Conservation (phyloP, 257 asterid species). For the Leonotis leonurus region DNA sequence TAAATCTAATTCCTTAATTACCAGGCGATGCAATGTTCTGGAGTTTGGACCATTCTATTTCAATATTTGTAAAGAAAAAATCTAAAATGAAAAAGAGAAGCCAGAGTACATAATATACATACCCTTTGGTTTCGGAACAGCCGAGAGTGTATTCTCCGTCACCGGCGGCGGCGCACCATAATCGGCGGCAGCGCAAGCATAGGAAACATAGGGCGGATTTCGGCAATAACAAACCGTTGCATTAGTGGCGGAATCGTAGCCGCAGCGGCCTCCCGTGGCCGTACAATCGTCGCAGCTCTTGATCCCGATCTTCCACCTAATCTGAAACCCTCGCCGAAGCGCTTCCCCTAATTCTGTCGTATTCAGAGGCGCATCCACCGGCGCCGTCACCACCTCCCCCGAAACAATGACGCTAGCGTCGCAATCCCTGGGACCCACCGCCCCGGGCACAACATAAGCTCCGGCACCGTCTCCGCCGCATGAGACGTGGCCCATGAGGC, state of each 20-base stretch:
- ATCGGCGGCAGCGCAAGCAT: conserved; percentile 22
- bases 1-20: too few species aligned
- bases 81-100: not conserved
- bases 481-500: not conserved
- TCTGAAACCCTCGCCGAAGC: conserved; percentile 39
- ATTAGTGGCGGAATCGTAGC: conserved; percentile 23
- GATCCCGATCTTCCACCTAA: conserved; percentile 41
- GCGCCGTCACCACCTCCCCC: conserved; percentile 5
- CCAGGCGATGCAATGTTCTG: not conserved
- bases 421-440: conserved; percentile 34
- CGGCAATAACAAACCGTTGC: conserved; percentile 50
- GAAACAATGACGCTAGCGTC: conserved; percentile 40
- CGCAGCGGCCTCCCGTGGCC: conserved; percentile 49
- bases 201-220: conserved; percentile 23
- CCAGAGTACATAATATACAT: not conserved
- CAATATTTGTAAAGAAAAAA: not conserved
- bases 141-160: not conserved
- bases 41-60: too few species aligned
- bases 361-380: conserved; percentile 5
- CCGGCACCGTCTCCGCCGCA: conserved; percentile 21
- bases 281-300: conserved; percentile 38
- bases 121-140: conserved; percentile 6
- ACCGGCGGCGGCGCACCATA: not conserved
- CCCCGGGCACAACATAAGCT: conserved; percentile 35
- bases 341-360: conserved; percentile 17